Conservation (phyloP, 1,284 basidiomycete species). For the Cryptococcus hybrid region DNA sequence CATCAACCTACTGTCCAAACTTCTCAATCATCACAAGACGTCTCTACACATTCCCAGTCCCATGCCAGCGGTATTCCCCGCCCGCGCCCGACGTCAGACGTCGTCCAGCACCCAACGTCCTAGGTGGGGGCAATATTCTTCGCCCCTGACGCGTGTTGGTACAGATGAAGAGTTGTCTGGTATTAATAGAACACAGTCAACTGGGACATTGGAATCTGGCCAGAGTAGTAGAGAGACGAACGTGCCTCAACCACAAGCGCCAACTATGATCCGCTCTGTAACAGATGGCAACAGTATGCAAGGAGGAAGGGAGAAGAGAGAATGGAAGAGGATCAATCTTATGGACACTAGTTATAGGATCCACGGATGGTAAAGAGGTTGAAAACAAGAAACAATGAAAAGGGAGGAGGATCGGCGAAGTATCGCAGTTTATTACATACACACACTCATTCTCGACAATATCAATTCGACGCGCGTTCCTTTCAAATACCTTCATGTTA, state of each 20-base stretch:
- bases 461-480: too few species aligned
- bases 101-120: conserved; percentile 23
- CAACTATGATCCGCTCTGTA: conserved; percentile 31
- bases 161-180: not conserved
- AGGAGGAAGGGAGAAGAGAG: conserved; percentile 17
- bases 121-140: conserved; percentile 35
- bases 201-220: conserved; percentile 16
- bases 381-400: not conserved
- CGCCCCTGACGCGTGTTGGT: conserved; percentile 35
- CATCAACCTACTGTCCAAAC: conserved; percentile 25
- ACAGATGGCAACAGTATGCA: conserved; percentile 33
- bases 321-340: conserved; percentile 22
- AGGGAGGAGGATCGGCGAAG: not conserved
- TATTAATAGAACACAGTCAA: conserved; percentile 22
- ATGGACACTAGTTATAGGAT: conserved; percentile 40
- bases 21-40: conserved; percentile 11
- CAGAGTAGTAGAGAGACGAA: not conserved
- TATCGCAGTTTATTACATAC: not conserved
- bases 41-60: conserved; percentile 8
- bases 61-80: conserved; percentile 7
- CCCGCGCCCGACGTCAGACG: conserved; percentile 8
- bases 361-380: conserved; percentile 41
- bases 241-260: conserved; percentile 9
- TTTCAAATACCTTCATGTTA: too few species aligned
- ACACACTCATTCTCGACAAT: not conserved